phyloP scores from a whole-genome alignment of 345 rosid species.

The Corchorus olitorius region DNA sequence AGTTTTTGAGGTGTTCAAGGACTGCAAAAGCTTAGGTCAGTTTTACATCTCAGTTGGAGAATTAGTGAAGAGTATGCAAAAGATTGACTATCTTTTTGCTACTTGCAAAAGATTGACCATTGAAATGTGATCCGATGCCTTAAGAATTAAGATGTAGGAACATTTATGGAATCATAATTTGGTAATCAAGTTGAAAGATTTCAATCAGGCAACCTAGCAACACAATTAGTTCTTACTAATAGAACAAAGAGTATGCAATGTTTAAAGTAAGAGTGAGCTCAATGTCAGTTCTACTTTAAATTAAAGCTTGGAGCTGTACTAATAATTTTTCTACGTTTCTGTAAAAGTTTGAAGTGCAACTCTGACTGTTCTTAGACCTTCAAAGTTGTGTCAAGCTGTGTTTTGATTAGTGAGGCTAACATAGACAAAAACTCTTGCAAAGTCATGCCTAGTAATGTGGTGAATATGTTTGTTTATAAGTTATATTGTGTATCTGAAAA shows the following conservation, averaged over 20 bases:
- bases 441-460: background rate
- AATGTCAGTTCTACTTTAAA: background rate
- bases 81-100: conserved; percentile 9
- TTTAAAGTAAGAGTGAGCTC: background rate
- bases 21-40: background rate
- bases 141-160: background rate
- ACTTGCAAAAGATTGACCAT: no score
- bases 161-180: background rate
- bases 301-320: background rate
- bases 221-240: background rate
- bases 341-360: background rate
- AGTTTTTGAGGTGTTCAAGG: background rate
- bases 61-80: background rate
- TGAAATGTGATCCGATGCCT: background rate
- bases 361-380: background rate
- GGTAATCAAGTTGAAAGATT: background rate
- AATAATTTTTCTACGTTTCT: background rate
- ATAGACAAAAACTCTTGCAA: background rate
- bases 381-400: background rate
- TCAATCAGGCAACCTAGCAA: background rate
- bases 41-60: background rate
- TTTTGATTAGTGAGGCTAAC: background rate
- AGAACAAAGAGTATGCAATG: background rate
- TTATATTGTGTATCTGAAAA: background rate
- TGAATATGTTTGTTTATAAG: background rate